phyloP scores from a whole-genome alignment of 73 alveolate genomes.

The Paramecium sexaurelia region DNA sequence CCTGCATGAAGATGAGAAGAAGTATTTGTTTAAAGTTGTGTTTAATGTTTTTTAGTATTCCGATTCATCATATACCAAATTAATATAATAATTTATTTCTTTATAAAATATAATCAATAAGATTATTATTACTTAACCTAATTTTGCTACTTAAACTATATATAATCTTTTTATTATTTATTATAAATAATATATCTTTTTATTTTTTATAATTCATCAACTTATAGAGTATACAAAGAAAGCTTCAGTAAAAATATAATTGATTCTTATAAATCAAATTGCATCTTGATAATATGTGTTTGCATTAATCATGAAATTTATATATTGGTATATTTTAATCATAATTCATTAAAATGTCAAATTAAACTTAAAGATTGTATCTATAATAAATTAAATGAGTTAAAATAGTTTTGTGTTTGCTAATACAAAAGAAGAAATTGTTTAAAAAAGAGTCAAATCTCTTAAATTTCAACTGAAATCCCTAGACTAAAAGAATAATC shows the following conservation, averaged over 20 bases:
- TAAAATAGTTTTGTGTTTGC: background rate
- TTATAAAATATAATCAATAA: background rate
- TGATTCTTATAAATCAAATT: no score
- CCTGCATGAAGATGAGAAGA: constrained; percentile 19
- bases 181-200: no score
- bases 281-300: background rate
- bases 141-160: no score
- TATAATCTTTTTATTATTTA: no score
- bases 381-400: background rate
- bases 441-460: background rate
- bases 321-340: no score
- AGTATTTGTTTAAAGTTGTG: background rate
- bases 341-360: background rate
- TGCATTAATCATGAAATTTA: no score
- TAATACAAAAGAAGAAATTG: background rate
- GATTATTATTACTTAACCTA: background rate
- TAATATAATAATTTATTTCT: background rate
- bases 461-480: background rate
- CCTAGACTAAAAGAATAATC: background rate
- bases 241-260: background rate
- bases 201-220: no score
- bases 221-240: no score
- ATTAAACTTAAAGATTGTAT: background rate
- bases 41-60: background rate
- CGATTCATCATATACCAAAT: background rate